phyloP scores from a whole-genome alignment of 352 stramenopile species.

The Pythium volutum region DNA sequence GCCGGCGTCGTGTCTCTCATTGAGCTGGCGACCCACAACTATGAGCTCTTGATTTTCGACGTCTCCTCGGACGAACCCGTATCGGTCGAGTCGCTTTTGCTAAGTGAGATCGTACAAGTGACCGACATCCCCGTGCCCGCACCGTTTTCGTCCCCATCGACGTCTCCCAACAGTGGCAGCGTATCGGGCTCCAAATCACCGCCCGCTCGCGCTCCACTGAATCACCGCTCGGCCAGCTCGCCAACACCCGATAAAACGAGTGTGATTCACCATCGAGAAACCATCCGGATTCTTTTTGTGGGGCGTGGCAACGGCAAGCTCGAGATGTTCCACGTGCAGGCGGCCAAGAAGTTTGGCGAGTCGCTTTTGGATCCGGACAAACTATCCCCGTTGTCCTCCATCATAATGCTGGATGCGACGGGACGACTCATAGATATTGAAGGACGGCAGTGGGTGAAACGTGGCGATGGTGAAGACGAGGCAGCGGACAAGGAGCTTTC shows the following conservation, averaged over 20 bases:
- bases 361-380: slow-evolving; percentile 49
- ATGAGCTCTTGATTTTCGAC: slow-evolving; percentile 60
- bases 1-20: slow-evolving; percentile 61
- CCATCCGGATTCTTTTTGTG: slow-evolving; percentile 64
- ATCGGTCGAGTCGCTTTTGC: slow-evolving; percentile 55
- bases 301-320: slow-evolving; percentile 62
- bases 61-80: slow-evolving; percentile 45
- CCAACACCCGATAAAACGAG: slow-evolving; percentile 15
- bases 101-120: slow-evolving; percentile 64
- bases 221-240: slow-evolving; percentile 10
- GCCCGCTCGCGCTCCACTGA: slow-evolving; percentile 8
- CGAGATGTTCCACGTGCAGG: slow-evolving; percentile 74
- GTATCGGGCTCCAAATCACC: slow-evolving; percentile 9
- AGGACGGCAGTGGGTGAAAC: slow-evolving; percentile 33
- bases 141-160: not conserved
- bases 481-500: not conserved
- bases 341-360: slow-evolving; percentile 64
- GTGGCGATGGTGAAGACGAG: not conserved
- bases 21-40: slow-evolving; percentile 42
- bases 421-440: slow-evolving; percentile 43
- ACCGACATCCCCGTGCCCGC: slow-evolving; percentile 46
- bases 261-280: slow-evolving; percentile 42
- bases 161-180: not conserved
- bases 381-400: slow-evolving; percentile 40
- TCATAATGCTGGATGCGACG: slow-evolving; percentile 57